Evolutionary conservation across 495 filamentous ascomycete genomes (phyloP).

Genomic region (Rhypophila decipiens): DNA sequence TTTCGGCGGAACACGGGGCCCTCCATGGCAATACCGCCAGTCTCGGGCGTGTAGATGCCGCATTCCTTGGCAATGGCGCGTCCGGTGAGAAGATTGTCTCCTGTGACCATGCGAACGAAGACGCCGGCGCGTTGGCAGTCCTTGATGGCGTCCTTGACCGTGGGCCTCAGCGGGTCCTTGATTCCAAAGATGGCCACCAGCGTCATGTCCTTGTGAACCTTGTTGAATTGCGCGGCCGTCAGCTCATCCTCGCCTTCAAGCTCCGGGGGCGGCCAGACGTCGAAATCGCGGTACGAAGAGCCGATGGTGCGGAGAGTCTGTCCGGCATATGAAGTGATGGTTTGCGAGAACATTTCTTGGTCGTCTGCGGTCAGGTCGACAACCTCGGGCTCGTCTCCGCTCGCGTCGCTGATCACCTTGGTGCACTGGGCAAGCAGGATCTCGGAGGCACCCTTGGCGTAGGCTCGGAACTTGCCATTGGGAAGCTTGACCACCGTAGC

Average conservation of each 20-base stretch:
- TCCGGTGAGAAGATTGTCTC: constrained; percentile 78
- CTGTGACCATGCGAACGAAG: constrained; percentile 83
- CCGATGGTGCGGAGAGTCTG: constrained; percentile 84
- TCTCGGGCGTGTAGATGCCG: constrained; percentile 69
- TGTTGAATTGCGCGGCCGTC: constrained; percentile 64
- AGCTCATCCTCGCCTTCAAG: constrained; percentile 62
- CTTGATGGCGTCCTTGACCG: constrained; percentile 67
- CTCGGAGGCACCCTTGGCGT: constrained; percentile 83
- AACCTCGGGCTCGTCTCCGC: constrained; percentile 45
- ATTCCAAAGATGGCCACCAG: constrained; percentile 80
- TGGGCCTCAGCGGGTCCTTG: constrained; percentile 79
- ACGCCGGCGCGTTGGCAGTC: constrained; percentile 74
- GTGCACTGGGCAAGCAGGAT: constrained; percentile 70
- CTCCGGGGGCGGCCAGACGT: constrained; percentile 78
- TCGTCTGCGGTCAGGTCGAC: constrained; percentile 50
- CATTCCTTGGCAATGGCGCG: constrained; percentile 77
- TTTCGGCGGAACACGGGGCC: constrained; percentile 76
- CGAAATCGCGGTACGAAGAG: constrained; percentile 81
- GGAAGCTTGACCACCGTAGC: constrained; percentile 62
- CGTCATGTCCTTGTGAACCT: constrained; percentile 64
- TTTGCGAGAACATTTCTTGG: constrained; percentile 50
- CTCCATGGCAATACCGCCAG: constrained; percentile 76
- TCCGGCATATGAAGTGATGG: constrained; percentile 72
- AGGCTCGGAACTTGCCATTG: constrained; percentile 61
- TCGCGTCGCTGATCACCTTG: constrained; percentile 61